phyloP scores from a whole-genome alignment of 352 stramenopile genomes.

The Globisporangium camurandrum region DNA sequence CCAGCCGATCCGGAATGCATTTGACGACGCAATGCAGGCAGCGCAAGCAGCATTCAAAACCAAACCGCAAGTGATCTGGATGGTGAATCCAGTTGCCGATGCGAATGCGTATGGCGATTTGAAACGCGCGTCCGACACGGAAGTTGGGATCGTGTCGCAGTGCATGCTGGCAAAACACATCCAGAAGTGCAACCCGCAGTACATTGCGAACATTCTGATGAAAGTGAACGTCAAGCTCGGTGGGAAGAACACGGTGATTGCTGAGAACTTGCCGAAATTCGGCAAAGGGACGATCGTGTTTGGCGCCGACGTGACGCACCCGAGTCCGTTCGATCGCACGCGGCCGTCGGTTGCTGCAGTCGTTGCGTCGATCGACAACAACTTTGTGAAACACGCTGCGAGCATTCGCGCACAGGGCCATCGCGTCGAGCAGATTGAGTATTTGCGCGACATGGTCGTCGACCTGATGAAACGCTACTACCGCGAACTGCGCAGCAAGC shows the following conservation, averaged over 20 bases:
- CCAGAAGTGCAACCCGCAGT: constrained; percentile 32
- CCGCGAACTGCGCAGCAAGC: constrained; percentile 57
- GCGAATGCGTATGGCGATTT: constrained; percentile 67
- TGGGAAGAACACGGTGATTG: constrained; percentile 53
- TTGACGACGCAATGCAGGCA: constrained; percentile 61
- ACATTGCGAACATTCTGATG: constrained; percentile 56
- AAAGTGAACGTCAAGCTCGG: constrained; percentile 80
- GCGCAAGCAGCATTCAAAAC: too few species aligned
- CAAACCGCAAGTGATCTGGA: constrained; percentile 25
- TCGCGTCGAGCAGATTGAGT: constrained; percentile 43
- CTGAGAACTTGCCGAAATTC: constrained; percentile 38
- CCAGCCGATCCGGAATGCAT: constrained; percentile 29
- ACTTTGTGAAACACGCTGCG: constrained; percentile 51
- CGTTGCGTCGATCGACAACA: constrained; percentile 66
- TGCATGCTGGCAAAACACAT: constrained; percentile 56
- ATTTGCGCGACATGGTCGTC: constrained; percentile 49
- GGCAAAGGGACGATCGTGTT: constrained; percentile 67
- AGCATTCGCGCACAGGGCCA: constrained; percentile 45
- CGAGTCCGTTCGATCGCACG: constrained; percentile 40
- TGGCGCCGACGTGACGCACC: constrained; percentile 69
- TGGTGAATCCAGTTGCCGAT: too few species aligned
- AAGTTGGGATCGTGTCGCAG: constrained; percentile 62
- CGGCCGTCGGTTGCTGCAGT: constrained; percentile 73
- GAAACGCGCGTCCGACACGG: constrained; percentile 63
- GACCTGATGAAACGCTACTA: constrained; percentile 79